These are phyloP conservation scores for Mortierella polycephala DNA, from an alignment of 371 early-diverging fungal genomes.

Conservation along the genomic window DNA sequence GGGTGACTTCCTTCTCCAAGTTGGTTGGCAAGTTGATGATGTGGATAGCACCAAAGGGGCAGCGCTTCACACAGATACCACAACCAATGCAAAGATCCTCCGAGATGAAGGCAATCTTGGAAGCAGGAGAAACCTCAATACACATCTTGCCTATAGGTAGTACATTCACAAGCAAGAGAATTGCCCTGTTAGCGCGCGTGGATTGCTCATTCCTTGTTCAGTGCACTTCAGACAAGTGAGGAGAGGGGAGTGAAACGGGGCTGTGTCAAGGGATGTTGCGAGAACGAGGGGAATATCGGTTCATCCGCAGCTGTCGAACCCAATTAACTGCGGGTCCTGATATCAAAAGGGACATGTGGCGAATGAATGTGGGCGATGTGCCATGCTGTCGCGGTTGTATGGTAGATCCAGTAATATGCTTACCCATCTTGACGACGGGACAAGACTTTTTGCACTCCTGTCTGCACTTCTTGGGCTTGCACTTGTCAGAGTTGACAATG, in stretches of 20 bases:
- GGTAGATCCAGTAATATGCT: slow-evolving; percentile 19
- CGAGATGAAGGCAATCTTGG: slow-evolving; percentile 94
- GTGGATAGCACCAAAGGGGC: slow-evolving; percentile 98
- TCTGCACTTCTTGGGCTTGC: slow-evolving; percentile 99
- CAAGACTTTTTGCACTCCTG: slow-evolving; percentile 91
- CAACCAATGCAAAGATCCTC: slow-evolving; percentile 99
- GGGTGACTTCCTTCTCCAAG: slow-evolving; percentile 96
- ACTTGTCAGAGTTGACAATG: slow-evolving; percentile 97
- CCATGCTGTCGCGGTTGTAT: background rate
- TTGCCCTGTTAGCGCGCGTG: too few relatives aligned
- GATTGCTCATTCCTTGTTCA: background rate
- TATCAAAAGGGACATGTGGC: background rate
- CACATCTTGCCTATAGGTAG: slow-evolving; percentile 89
- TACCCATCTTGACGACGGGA: slow-evolving; percentile 71
- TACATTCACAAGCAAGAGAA: slow-evolving; percentile 16
- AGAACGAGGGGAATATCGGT: background rate
- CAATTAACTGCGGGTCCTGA: background rate
- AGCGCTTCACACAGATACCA: slow-evolving; percentile 99
- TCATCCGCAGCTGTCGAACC: background rate
- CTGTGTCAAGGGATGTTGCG: background rate
- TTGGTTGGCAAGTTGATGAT: slow-evolving; percentile 99
- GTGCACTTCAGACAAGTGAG: background rate
- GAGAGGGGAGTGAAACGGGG: background rate
- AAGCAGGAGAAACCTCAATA: slow-evolving; percentile 88
- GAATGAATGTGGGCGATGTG: background rate